Percentiles rank a stretch among this genome's conserved stretches.
Conservation (phyloP, 2,329 filamentous ascomycete species). For the Bimuria novae-zelandiae region DNA sequence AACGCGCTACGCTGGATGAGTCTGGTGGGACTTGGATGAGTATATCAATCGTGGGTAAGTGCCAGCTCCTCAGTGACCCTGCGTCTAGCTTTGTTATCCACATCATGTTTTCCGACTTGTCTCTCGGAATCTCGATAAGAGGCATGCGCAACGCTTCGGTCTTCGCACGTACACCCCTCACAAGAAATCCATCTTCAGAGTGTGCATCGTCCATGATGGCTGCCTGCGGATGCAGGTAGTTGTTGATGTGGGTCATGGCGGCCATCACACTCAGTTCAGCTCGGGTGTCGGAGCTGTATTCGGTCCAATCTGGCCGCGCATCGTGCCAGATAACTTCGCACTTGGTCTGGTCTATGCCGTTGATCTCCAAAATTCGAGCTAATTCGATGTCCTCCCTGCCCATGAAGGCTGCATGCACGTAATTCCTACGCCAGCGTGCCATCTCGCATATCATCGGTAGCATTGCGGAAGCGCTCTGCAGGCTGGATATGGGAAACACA, state of each 20-base stretch:
- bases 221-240: constrained; percentile 76
- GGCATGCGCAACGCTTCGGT: constrained; percentile 59
- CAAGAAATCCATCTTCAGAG: constrained; percentile 72
- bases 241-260: constrained; percentile 72
- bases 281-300: constrained; percentile 70
- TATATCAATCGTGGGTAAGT: constrained; percentile 78
- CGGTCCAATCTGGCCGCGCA: constrained; percentile 75
- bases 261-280: constrained; percentile 67
- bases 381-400: constrained; percentile 72
- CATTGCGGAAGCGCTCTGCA: constrained; percentile 73
- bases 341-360: constrained; percentile 69
- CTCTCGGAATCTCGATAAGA: constrained; percentile 74
- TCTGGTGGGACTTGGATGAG: constrained; percentile 74
- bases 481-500: constrained; percentile 75
- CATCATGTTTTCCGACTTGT: constrained; percentile 64
- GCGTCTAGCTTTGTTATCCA: constrained; percentile 84
- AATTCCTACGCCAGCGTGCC: constrained; percentile 68
- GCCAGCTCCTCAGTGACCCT: constrained; percentile 74
- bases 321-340: constrained; percentile 74
- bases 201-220: constrained; percentile 71
- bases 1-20: constrained; percentile 75
- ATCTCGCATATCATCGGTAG: constrained; percentile 88
- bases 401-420: constrained; percentile 82
- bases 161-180: constrained; percentile 62
- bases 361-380: constrained; percentile 72